Percentiles rank a stretch among this genome's conserved stretches.
These are phyloP conservation scores for Lignosus rhinocerotis DNA, from an alignment of 1,284 basidiomycete species.

Conservation along the genomic window DNA sequence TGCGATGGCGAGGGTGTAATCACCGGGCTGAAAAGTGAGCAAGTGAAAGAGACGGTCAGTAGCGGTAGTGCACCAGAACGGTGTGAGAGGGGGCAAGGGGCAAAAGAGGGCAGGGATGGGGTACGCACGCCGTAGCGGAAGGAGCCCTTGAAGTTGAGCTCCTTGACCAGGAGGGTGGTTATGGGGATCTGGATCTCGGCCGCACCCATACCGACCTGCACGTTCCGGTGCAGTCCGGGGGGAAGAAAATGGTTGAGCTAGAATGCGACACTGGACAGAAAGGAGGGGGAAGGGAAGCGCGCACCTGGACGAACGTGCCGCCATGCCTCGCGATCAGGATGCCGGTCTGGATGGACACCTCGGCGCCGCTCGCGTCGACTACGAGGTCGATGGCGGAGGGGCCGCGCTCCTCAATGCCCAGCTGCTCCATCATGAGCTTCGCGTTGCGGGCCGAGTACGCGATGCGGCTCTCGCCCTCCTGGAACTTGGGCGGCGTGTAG, in stretches of 20 bases:
- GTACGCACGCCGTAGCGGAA: conserved; percentile 81
- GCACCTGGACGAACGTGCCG: conserved; percentile 71
- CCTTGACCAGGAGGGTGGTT: conserved; percentile 67
- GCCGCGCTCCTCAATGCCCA: conserved; percentile 64
- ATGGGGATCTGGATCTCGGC: conserved; percentile 65
- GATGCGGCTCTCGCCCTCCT: conserved; percentile 66
- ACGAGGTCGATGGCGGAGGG: conserved; percentile 65
- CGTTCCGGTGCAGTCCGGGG: neutral
- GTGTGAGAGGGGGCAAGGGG: neutral
- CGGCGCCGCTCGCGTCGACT: conserved; percentile 87
- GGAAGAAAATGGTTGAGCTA: neutral
- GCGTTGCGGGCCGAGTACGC: conserved; percentile 75
- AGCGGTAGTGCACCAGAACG: neutral
- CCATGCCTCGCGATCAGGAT: conserved; percentile 73
- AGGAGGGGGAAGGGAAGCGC: conserved; percentile 16
- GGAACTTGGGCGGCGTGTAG: conserved; percentile 66
- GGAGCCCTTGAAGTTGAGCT: conserved; percentile 81
- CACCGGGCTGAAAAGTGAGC: conserved; percentile 70
- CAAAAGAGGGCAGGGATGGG: too few species aligned
- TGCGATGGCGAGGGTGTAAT: conserved; percentile 84
- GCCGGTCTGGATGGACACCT: conserved; percentile 84
- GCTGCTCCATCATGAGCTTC: conserved; percentile 52
- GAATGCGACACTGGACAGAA: neutral
- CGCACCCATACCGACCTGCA: conserved; percentile 74
- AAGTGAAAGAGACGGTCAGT: neutral